Base-by-base conservation (phyloP, 2,329 filamentous ascomycete genomes). In the Intubia oerlemansii region DNA sequence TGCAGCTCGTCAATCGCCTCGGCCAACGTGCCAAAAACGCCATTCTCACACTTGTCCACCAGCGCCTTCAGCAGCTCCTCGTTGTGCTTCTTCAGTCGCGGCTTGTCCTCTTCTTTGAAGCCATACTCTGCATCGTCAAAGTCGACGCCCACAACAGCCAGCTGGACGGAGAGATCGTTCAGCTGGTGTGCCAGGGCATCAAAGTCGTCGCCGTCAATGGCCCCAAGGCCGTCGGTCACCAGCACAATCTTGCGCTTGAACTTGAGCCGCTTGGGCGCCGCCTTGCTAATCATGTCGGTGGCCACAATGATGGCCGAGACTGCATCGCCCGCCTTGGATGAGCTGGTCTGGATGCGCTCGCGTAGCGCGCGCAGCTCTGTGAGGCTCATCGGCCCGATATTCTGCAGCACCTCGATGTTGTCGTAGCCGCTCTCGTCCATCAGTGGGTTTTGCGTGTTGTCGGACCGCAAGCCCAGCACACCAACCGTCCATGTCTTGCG, bases 91-190 rank as follows among this genome's bases (percentile, higher is more conserved):
- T 76, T 19, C 5, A 23, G 15, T 9, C 20, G 38, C 12, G 72
- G 54, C 46, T 98, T 98, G 38, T 77, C 66, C 47, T 93, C 82
- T 51, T 95, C 85, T 47, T 91, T 91, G 45, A 80, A 78, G 24
- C 84, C 84, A 44, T 75, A 92, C 3, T 91, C 82, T 1, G 67
- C 46, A 46, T 93, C 82, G 44, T 98, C 82, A 48, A 98, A 95
- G 46, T 98, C 88, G 12, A 91, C 67, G 10, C 88, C 88, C 30
- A 76, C n/a, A 9, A 95, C 54, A 2, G 74, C 62, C 24, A 98
- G 56, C 36, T 88, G 68, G 34, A 95, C 88, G 4, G 63, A 64
- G 21, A 75, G 66, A 7, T 74, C 62, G 36, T 79, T 79, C 25
- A 93, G 66, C 45, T 81, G 81, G 24, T 54, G 54, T 0, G 66